Evolutionary conservation across 805 yeast species (phyloP).

Genomic region (Lachancea dasiensis): DNA sequence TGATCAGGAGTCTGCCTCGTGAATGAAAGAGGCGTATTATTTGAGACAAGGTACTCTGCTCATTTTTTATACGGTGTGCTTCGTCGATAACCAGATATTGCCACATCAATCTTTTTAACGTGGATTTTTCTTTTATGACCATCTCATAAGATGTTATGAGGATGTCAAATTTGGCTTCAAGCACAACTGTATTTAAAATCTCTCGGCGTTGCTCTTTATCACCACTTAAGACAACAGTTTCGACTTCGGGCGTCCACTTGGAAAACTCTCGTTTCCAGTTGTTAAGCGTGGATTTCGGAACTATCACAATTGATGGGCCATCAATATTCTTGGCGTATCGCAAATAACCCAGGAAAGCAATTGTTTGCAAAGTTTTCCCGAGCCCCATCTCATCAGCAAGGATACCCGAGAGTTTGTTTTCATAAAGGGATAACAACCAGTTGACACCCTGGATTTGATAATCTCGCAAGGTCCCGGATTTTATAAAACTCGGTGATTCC

Average conservation of each 20-base stretch:
- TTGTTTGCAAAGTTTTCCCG: slow-evolving; percentile 93
- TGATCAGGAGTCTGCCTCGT: slow-evolving; percentile 74
- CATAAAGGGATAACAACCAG: slow-evolving; percentile 87
- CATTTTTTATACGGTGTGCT: slow-evolving; percentile 95
- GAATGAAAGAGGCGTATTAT: slow-evolving; percentile 86
- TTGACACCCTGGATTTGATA: slow-evolving; percentile 93
- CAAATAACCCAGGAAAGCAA: slow-evolving; percentile 82
- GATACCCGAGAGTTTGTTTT: slow-evolving; percentile 84
- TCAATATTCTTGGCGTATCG: slow-evolving; percentile 70
- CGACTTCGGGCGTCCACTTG: slow-evolving; percentile 94
- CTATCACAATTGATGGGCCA: slow-evolving; percentile 89
- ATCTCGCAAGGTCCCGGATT: slow-evolving; percentile 71
- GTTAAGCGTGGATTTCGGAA: slow-evolving; percentile 92
- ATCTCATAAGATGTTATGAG: slow-evolving; percentile 88
- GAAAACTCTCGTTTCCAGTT: slow-evolving; percentile 95
- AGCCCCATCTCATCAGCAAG: slow-evolving; percentile 98
- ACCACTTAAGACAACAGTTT: slow-evolving; percentile 81
- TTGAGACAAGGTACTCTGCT: slow-evolving; percentile 85
- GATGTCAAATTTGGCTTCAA: slow-evolving; percentile 81
- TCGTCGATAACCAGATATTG: slow-evolving; percentile 91
- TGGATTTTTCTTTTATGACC: slow-evolving; percentile 82
- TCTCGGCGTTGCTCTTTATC: slow-evolving; percentile 71
- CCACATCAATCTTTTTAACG: slow-evolving; percentile 81
- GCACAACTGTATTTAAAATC: slow-evolving; percentile 51
- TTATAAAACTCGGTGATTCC: slow-evolving; percentile 73